Conservation (phyloP, 352 stramenopile genomes). For the Phytophthora capsici region DNA sequence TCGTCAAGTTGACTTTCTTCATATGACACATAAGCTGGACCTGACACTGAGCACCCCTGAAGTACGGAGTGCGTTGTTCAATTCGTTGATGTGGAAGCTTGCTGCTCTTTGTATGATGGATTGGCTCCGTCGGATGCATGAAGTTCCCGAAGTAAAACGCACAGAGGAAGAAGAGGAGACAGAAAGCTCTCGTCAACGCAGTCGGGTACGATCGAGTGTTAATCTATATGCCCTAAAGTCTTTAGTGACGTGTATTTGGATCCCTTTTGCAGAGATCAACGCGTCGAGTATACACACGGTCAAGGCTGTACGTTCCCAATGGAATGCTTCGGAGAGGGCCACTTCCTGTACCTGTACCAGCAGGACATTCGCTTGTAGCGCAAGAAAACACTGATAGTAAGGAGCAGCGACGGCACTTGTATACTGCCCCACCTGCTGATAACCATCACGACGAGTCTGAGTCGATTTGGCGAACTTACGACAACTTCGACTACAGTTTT, state of each 20-base stretch:
- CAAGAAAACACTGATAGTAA: conserved; percentile 1
- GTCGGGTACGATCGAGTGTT: conserved; percentile 16
- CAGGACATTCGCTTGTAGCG: conserved; percentile 25
- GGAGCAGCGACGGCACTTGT: conserved; percentile 25
- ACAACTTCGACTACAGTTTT: conserved; percentile 39
- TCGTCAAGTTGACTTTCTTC: conserved; percentile 63
- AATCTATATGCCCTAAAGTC: neutral
- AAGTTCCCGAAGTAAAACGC: conserved; percentile 17
- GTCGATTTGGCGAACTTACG: conserved; percentile 24
- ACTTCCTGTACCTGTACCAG: conserved; percentile 25
- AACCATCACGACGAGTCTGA: conserved; percentile 2
- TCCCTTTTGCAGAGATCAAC: conserved; percentile 19
- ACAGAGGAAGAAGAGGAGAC: conserved; percentile 44
- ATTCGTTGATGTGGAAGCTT: conserved; percentile 62
- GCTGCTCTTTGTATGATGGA: conserved; percentile 53
- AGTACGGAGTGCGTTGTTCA: conserved; percentile 30
- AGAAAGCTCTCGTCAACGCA: conserved; percentile 37
- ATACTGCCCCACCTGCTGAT: conserved; percentile 10
- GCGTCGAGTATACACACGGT: conserved; percentile 25
- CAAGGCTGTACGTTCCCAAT: conserved; percentile 32
- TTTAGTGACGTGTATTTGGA: neutral
- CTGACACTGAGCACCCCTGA: conserved; percentile 10
- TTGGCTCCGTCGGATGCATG: conserved; percentile 32
- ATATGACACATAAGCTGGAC: conserved; percentile 43
- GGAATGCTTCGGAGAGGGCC: conserved; percentile 31